phyloP scores from a whole-genome alignment of 2,329 filamentous ascomycete genomes.

The Calonectria multiphialidica region DNA sequence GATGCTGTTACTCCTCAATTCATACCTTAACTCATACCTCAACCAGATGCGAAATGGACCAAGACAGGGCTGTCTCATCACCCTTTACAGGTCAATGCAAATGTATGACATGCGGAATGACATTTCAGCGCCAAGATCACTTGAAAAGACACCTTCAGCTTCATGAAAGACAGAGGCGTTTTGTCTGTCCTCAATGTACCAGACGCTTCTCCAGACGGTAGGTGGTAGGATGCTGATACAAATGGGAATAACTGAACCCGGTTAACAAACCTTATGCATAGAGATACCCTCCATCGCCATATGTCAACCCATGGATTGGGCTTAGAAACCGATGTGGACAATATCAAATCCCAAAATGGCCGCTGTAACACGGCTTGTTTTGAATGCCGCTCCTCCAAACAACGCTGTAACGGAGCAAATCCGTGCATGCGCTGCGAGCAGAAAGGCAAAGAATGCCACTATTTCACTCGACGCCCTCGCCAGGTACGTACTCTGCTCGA shows the following conservation, averaged over 20 bases:
- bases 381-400: background rate
- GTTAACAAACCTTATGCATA: background rate
- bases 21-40: no score
- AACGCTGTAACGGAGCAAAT: background rate
- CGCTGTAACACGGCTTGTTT: background rate
- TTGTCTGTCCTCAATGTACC: background rate
- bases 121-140: background rate
- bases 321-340: background rate
- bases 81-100: background rate
- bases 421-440: background rate
- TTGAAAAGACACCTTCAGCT: background rate
- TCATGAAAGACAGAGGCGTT: background rate
- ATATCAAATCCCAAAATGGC: background rate
- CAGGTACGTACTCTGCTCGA: background rate
- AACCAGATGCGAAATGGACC: background rate
- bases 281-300: background rate
- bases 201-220: background rate
- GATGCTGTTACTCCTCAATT: background rate
- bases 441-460: background rate
- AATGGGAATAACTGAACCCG: fast-evolving
- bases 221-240: no score
- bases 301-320: background rate
- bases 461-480: background rate
- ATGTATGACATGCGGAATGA: background rate
- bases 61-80: background rate